These are phyloP conservation scores for Fusarium acutatum DNA, from an alignment of 2,329 filamentous ascomycete species.

Conservation along the genomic window DNA sequence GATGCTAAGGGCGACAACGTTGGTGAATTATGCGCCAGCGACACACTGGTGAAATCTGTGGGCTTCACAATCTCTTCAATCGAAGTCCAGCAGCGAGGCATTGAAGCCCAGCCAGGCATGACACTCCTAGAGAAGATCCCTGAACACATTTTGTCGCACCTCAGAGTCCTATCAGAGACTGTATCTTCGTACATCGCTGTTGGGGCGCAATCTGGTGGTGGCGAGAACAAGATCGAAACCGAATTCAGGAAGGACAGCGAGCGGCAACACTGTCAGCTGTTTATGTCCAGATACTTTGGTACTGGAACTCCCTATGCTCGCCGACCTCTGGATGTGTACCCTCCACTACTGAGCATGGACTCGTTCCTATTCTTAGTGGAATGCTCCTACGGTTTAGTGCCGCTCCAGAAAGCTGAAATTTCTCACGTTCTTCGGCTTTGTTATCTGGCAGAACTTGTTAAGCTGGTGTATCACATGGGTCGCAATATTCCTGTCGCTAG, in stretches of 20 bases:
- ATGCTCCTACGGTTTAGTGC: constrained; percentile 74
- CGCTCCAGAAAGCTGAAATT: constrained; percentile 75
- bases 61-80: constrained; percentile 87
- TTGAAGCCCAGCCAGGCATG: constrained; percentile 75
- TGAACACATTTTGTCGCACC: constrained; percentile 82
- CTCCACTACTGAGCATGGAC: constrained; percentile 73
- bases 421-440: constrained; percentile 84
- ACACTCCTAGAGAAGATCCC: constrained; percentile 86
- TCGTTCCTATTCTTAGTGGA: constrained; percentile 85
- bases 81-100: constrained; percentile 91
- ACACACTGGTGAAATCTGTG: constrained; percentile 71
- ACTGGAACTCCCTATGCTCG: constrained; percentile 52
- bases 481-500: constrained; percentile 60
- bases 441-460: constrained; percentile 90
- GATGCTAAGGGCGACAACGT: constrained; percentile 42
- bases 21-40: constrained; percentile 61
- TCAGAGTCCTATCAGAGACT: constrained; percentile 89
- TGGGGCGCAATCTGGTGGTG: constrained; percentile 70
- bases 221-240: constrained; percentile 67
- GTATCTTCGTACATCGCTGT: constrained; percentile 84
- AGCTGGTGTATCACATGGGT: constrained; percentile 72
- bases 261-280: constrained; percentile 79
- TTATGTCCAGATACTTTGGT: constrained; percentile 66
- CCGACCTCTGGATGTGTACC: constrained; percentile 56
- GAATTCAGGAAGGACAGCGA: constrained; percentile 76